Evolutionary conservation across 78 protist genomes (phyloP).

Genomic region (Dictyostelium brefeldianum): DNA sequence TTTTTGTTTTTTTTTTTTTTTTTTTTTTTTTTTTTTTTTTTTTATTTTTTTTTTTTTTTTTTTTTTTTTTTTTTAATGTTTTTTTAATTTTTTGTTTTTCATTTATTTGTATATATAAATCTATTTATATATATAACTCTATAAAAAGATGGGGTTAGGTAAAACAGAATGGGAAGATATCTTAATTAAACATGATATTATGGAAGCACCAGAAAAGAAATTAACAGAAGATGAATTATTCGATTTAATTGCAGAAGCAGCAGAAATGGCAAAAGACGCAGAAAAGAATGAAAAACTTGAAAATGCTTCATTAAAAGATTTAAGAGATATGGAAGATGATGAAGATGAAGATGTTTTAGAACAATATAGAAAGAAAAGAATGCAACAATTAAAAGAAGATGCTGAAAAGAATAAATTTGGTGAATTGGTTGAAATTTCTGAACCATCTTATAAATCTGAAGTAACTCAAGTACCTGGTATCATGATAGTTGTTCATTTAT

Average conservation of each 20-base stretch:
- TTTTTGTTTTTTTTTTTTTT: too few species aligned
- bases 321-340: conserved; percentile 71
- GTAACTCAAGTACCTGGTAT: conserved; percentile 68
- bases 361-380: conserved; percentile 65
- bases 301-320: conserved; percentile 58
- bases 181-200: conserved; percentile 74
- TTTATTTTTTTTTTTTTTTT: too few species aligned
- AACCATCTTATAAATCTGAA: conserved; percentile 76
- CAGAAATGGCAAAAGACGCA: conserved; percentile 15
- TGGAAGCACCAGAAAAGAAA: conserved; percentile 66
- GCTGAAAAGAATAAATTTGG: conserved; percentile 69
- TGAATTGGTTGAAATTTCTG: conserved; percentile 69
- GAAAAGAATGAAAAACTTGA: conserved; percentile 68
- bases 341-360: conserved; percentile 68
- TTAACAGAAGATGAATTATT: conserved; percentile 73
- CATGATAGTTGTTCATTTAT: conserved; percentile 84
- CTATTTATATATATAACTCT: not conserved
- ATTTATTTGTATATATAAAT: too few species aligned
- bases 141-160: conserved; percentile 30
- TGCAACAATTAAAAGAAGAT: conserved; percentile 70
- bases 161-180: conserved; percentile 85
- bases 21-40: too few species aligned
- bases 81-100: too few species aligned
- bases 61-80: too few species aligned
- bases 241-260: conserved; percentile 71